Conservation (phyloP, 306 rosid species). For the Comarum palustre region DNA sequence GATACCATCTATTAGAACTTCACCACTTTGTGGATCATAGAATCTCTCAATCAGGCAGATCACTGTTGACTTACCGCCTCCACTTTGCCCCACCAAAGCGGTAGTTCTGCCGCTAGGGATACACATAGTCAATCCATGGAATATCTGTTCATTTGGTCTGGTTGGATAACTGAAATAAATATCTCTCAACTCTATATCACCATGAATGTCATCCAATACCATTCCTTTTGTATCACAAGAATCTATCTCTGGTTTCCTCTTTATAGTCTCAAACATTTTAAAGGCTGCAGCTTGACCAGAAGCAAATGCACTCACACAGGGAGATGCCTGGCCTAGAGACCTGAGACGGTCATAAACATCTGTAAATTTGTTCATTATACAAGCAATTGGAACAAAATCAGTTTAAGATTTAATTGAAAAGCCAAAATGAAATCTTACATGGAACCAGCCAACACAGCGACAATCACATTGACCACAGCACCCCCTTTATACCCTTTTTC, state of each 20-base stretch:
- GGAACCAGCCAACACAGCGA: conserved; percentile 69
- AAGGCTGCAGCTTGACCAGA: conserved; percentile 90
- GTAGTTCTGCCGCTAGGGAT: conserved; percentile 63
- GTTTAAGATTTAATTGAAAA: not conserved
- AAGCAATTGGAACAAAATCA: not conserved
- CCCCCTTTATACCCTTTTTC: conserved; percentile 73
- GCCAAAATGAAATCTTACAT: conserved; percentile 48
- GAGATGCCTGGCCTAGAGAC: conserved; percentile 86
- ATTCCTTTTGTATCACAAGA: conserved; percentile 60
- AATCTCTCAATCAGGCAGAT: conserved; percentile 81
- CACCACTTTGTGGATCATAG: conserved; percentile 77
- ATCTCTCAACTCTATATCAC: conserved; percentile 64
- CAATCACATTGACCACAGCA: conserved; percentile 60
- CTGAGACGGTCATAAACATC: conserved; percentile 30
- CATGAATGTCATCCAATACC: conserved; percentile 54
- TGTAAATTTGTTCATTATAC: not conserved
- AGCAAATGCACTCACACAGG: conserved; percentile 77
- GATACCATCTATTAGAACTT: conserved; percentile 10
- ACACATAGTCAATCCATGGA: conserved; percentile 59
- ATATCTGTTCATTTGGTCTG: conserved; percentile 67
- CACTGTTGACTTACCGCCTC: conserved; percentile 85
- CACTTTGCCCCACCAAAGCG: conserved; percentile 90
- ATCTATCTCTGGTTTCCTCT: conserved; percentile 75
- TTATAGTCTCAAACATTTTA: conserved; percentile 80
- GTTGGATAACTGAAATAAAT: conserved; percentile 77